Conservation (phyloP, 139 green algal genomes). For the Microglena sp. region DNA sequence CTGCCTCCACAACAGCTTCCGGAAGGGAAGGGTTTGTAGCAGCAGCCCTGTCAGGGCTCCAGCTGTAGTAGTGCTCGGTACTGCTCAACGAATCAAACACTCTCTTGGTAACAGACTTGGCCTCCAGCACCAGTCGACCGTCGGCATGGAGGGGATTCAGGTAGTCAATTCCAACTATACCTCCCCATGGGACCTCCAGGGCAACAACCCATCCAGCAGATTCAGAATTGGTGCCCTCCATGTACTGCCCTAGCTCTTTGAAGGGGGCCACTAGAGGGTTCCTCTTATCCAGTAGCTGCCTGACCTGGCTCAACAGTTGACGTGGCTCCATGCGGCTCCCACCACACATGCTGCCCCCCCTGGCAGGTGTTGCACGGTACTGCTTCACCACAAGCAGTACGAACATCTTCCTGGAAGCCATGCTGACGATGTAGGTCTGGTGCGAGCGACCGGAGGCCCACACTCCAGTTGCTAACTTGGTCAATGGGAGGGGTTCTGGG, state of each 20-base stretch:
- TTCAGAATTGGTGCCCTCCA: too few relatives aligned
- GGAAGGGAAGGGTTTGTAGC: too few relatives aligned
- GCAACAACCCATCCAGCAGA: conserved; percentile 21
- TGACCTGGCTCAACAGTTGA: neutral
- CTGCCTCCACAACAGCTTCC: too few relatives aligned
- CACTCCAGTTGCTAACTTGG: too few relatives aligned
- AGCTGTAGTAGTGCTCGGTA: neutral
- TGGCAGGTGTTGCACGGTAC: too few relatives aligned
- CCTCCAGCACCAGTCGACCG: conserved; percentile 54
- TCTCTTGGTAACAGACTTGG: conserved; percentile 35
- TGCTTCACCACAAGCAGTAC: too few relatives aligned
- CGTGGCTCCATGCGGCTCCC: too few relatives aligned
- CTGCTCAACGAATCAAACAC: conserved; percentile 39
- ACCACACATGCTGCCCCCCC: too few relatives aligned
- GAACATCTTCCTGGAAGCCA: too few relatives aligned
- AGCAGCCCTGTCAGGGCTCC: neutral
- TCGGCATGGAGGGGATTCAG: conserved; percentile 39
- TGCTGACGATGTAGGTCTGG: too few relatives aligned
- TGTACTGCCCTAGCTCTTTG: neutral
- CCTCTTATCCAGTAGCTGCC: conserved; percentile 4
- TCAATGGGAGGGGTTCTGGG: too few relatives aligned
- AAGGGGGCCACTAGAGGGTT: conserved; percentile 2
- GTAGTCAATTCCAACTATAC: conserved; percentile 40
- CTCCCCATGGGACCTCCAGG: conserved; percentile 18
- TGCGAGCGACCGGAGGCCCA: too few relatives aligned